Evolutionary conservation across 495 filamentous ascomycete genomes (phyloP).

Genomic region (Xylaria longipes): DNA sequence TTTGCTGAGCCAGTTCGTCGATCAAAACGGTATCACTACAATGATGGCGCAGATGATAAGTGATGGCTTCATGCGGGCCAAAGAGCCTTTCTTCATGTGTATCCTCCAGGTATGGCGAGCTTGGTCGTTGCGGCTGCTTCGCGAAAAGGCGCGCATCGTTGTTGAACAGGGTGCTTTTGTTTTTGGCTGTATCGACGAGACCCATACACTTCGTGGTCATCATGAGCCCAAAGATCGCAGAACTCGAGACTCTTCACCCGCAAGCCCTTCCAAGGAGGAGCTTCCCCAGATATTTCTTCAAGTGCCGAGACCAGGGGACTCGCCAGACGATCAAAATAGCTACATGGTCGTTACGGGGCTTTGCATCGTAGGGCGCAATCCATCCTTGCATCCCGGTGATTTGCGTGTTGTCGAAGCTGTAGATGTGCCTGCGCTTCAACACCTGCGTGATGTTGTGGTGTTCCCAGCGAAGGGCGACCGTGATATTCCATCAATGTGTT

Average conservation of each 20-base stretch:
- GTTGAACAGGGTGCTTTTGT: slow-evolving; percentile 86
- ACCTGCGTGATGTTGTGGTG: slow-evolving; percentile 84
- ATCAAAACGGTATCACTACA: slow-evolving; percentile 82
- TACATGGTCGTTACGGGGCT: slow-evolving; percentile 75
- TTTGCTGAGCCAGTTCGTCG: slow-evolving; percentile 75
- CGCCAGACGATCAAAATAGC: slow-evolving; percentile 53
- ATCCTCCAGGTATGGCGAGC: slow-evolving; percentile 77
- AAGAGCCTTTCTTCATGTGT: slow-evolving; percentile 84
- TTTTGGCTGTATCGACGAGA: slow-evolving; percentile 91
- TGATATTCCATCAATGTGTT: slow-evolving; percentile 90
- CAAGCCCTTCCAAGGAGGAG: slow-evolving; percentile 36
- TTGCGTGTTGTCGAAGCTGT: slow-evolving; percentile 88
- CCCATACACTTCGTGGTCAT: slow-evolving; percentile 73
- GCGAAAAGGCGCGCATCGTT: slow-evolving; percentile 88
- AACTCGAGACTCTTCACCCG: background rate
- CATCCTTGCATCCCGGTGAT: slow-evolving; percentile 93
- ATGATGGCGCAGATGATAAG: slow-evolving; percentile 74
- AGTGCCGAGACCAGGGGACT: slow-evolving; percentile 54
- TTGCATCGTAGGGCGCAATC: slow-evolving; percentile 89
- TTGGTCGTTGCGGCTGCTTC: slow-evolving; percentile 84
- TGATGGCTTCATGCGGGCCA: slow-evolving; percentile 75
- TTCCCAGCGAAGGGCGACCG: slow-evolving; percentile 84
- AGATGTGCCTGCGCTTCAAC: slow-evolving; percentile 70
- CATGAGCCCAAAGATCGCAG: slow-evolving; percentile 41
- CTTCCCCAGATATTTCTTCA: slow-evolving; percentile 93